A percentile compares a stretch with the other conserved stretches of the same genome.
These are phyloP conservation scores for Monascus ruber DNA, from an alignment of 2,329 filamentous ascomycete genomes.

Conservation along the genomic window DNA sequence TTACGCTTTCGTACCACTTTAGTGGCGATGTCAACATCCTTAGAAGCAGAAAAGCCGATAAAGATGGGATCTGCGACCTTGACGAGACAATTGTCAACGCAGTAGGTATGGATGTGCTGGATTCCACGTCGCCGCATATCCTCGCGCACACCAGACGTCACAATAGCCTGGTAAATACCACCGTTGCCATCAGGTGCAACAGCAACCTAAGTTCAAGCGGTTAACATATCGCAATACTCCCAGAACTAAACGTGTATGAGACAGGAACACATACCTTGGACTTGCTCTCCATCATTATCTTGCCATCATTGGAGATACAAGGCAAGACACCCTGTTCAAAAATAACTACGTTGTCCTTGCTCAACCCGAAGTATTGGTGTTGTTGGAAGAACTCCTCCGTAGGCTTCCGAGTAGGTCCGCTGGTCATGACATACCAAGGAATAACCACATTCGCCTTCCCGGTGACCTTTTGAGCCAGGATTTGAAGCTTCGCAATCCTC, in stretches of 20 bases:
- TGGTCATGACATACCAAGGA: constrained; percentile 99
- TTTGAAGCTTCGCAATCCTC: constrained; percentile 76
- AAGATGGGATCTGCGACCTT: constrained; percentile 96
- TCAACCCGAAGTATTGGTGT: constrained; percentile 81
- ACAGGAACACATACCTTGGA: constrained; percentile 47
- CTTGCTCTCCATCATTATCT: constrained; percentile 89
- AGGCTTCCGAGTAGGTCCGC: constrained; percentile 77
- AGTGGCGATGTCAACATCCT: constrained; percentile 88
- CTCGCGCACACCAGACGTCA: constrained; percentile 65
- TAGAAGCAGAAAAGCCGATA: constrained; percentile 80
- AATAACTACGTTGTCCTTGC: constrained; percentile 73
- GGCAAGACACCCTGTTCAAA: constrained; percentile 96
- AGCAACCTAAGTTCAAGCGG: constrained; percentile 47
- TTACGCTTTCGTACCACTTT: constrained; percentile 99
- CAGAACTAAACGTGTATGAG: not conserved
- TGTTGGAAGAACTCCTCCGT: constrained; percentile 91
- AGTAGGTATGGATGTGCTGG: constrained; percentile 93
- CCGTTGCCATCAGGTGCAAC: constrained; percentile 96
- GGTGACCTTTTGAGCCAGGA: constrained; percentile 62
- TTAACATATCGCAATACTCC: not conserved
- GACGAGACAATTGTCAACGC: constrained; percentile 98
- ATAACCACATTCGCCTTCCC: constrained; percentile 53
- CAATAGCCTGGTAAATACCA: constrained; percentile 85
- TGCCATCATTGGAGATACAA: constrained; percentile 94
- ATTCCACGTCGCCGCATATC: constrained; percentile 86